These are phyloP conservation scores for Hanseniaspora hatyaiensis DNA, from an alignment of 805 yeast species.

Conservation along the genomic window DNA sequence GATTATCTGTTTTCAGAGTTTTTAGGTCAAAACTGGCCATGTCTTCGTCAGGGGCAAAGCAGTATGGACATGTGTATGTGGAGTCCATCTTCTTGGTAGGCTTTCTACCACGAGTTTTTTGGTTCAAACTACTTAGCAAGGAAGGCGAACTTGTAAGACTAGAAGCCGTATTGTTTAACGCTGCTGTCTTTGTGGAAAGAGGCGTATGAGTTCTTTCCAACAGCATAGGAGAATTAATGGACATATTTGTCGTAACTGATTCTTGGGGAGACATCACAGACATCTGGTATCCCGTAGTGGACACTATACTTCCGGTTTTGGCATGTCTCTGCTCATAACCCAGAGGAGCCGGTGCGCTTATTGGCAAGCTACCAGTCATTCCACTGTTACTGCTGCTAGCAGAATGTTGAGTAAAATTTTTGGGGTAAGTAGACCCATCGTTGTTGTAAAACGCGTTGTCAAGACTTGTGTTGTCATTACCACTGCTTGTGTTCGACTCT, in stretches of 20 bases:
- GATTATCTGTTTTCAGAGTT: slow-evolving; percentile 18
- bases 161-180: background rate
- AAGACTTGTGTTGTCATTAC: background rate
- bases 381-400: no score
- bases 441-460: background rate
- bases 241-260: background rate
- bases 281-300: background rate
- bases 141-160: slow-evolving; percentile 2
- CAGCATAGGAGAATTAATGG: background rate
- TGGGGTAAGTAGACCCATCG: no score
- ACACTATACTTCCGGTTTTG: background rate
- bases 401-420: no score
- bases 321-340: background rate
- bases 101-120: slow-evolving; percentile 12
- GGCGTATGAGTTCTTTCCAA: slow-evolving; percentile 6
- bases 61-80: slow-evolving; percentile 10
- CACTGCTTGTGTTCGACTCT: background rate
- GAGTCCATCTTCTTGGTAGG: slow-evolving; percentile 10
- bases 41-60: background rate
- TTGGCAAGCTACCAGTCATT: no score
- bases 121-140: background rate
- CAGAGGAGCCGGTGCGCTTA: no score
- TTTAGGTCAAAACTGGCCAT: slow-evolving; percentile 1
- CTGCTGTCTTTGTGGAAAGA: background rate
- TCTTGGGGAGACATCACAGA: slow-evolving; percentile 1